Conservation (phyloP, 345 rosid genomes). For the Brassica juncea region DNA sequence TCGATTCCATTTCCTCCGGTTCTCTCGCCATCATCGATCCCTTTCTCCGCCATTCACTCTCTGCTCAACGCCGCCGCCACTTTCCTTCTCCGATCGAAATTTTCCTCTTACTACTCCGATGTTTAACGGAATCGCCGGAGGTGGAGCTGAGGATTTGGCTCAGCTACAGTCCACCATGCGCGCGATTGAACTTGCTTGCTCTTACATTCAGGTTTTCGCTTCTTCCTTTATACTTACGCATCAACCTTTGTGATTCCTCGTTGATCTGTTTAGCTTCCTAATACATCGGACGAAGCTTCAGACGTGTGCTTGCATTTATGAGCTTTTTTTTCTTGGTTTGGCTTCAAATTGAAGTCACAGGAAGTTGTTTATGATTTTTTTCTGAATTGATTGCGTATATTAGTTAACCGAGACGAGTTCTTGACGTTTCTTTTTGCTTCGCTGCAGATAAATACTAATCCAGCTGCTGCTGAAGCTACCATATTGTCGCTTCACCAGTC, state of each 20-base stretch:
- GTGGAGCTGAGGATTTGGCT: conserved; percentile 52
- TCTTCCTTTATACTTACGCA: conserved; percentile 6
- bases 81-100: conserved; percentile 20
- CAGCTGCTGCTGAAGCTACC: conserved; percentile 82
- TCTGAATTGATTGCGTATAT: not conserved
- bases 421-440: conserved; percentile 8
- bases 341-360: conserved; percentile 31
- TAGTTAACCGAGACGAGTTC: not conserved
- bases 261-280: conserved; percentile 20
- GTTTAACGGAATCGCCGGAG: conserved; percentile 48
- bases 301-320: conserved; percentile 24
- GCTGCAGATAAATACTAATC: conserved; percentile 73
- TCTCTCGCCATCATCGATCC: conserved; percentile 34
- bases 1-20: conserved; percentile 32
- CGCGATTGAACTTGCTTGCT: conserved; percentile 93
- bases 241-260: not conserved
- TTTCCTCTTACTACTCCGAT: conserved; percentile 25
- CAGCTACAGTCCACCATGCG: conserved; percentile 85
- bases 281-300: conserved; percentile 2
- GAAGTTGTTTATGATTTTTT: conserved; percentile 15
- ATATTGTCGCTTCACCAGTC: conserved; percentile 77
- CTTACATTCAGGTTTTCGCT: conserved; percentile 74
- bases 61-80: conserved; percentile 32
- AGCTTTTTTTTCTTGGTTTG: not conserved
- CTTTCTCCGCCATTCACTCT: conserved; percentile 39